Base-by-base conservation (phyloP, 345 rosid genomes). In the Raphanus raphanistrum region DNA sequence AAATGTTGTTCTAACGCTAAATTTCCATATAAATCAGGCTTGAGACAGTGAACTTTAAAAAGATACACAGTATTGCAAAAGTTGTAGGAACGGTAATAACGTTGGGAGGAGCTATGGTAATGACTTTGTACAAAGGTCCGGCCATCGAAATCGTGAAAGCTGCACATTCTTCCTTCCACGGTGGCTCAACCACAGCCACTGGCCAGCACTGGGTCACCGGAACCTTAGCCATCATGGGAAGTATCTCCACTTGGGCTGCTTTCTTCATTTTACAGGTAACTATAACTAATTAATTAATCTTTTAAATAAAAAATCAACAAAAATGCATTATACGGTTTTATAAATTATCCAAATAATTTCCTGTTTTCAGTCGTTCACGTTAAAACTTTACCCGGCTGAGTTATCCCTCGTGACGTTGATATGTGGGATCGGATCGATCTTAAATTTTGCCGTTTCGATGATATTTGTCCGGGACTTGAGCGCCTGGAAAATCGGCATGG, bases 121-220 rank as follows among this genome's bases (percentile, higher is more conserved):
- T 94, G 98, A 94, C 98, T 4, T 73, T 94, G 38, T 89, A 88
- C 88, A 92, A 88, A 84, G 98, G 98, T 57, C 98, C 97, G 2
- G 82, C 88, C 52, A 48, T 94, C 6, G 79, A 92, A 35, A 79
- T 94, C 65, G 64, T 86, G 2, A 80, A 65, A 63, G 86, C 55
- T 50, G 55, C 88, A 3, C 76, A 61, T 9, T 28, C 48, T 65
- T 81, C 84, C 72, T 84, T 77, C 25, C 86, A 58, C 8, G 77
- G 80, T 0, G 73, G 76, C 16, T n/a, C 80, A 62, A 12, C 3
- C 27, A 84, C 78, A 2, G 41, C 96, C 15, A 66, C 84, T 0
- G 81, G 73, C 1, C 84, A 83, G 57, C 90, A 89, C 66, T 89
- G 89, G 90, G 79, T 90, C 80, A 26, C 79, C 0, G 98, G 97